These are phyloP conservation scores for Pulicaria dysenterica DNA, from an alignment of 129 eudicot species.

Conservation along the genomic window DNA sequence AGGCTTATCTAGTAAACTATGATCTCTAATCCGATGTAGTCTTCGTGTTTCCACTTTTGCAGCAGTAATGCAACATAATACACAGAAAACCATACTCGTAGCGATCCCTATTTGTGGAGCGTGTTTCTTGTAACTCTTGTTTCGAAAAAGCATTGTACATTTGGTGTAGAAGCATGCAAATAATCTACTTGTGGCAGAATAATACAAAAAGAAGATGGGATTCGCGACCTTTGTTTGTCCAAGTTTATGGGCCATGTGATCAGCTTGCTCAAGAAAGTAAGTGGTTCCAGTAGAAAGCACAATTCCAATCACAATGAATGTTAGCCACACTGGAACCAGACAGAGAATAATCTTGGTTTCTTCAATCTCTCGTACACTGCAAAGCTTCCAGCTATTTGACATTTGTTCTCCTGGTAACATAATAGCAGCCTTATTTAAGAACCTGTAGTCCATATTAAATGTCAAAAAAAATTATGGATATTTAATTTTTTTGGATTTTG, in stretches of 20 bases:
- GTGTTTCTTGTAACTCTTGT: background rate
- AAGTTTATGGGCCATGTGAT: conserved; percentile 35
- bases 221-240: conserved; percentile 35
- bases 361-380: conserved; percentile 61
- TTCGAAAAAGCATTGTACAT: conserved; percentile 7
- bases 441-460: conserved; percentile 31
- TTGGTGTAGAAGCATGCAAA: conserved; percentile 28
- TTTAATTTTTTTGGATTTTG: no score
- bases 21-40: conserved; percentile 32
- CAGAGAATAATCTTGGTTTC: conserved; percentile 56
- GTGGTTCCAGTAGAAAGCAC: conserved; percentile 65
- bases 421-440: conserved; percentile 70
- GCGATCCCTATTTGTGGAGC: conserved; percentile 48
- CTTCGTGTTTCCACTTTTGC: conserved; percentile 55
- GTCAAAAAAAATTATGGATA: background rate
- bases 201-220: conserved; percentile 27
- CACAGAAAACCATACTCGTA: conserved; percentile 42
- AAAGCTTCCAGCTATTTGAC: conserved; percentile 49
- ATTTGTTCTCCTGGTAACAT: conserved; percentile 33
- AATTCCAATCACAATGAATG: conserved; percentile 63
- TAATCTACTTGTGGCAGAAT: conserved; percentile 21
- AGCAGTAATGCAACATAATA: conserved; percentile 59
- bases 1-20: conserved; percentile 56
- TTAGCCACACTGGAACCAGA: conserved; percentile 69
- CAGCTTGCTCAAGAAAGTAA: conserved; percentile 40